Evolutionary conservation across 257 asterid genomes (phyloP), one percentile per base, ranked within the genome.

Genomic region (Phtheirospermum japonicum): DNA sequence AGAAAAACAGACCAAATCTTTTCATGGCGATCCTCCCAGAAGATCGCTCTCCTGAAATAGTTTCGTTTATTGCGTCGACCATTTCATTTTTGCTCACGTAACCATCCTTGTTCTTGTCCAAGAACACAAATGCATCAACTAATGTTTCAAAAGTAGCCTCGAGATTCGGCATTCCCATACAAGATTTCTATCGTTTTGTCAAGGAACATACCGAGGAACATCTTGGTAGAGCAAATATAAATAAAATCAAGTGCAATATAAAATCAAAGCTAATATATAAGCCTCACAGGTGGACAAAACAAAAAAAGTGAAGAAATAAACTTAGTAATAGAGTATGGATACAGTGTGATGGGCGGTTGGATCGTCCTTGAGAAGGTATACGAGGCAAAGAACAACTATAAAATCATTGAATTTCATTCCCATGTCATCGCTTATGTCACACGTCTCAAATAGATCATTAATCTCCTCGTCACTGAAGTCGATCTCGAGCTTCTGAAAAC

Each of bases 1-100:
- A n/a, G n/a, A n/a, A n/a, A n/a, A n/a, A n/a, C n/a, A n/a, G n/a
- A 91, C 98, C 96, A 53, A 91, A 91, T 83, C 98, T 85, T 80
- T 82, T 85, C 96, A 91, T 78, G 72, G 87, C 98, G 65, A 91
- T 88, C 63, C 82, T 85, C 61, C 92, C 95, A 11, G 98, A 91
- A 61, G 96, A 91, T 40, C 98, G 70, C 72, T 91, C 95, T 26
- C 95, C 96, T 0, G 80, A 28, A 31, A 79, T 69, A 19, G 88
- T 88, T 76, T 88, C 98, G 46, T 84, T 83, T 57, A 91, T 88
- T 23, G 98, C 94, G 31, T 72, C 66, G 61, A 83, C 77, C 98
- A 91, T 91, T 85, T 91, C 98, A 59, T 26, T 66, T 75, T 65
- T 84, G 95, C 96, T 88, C 62, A 88, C 96, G 43, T 76, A 81